Evolutionary conservation across 2,329 filamentous ascomycete genomes (phyloP).

Genomic region (Xylariales sp.): DNA sequence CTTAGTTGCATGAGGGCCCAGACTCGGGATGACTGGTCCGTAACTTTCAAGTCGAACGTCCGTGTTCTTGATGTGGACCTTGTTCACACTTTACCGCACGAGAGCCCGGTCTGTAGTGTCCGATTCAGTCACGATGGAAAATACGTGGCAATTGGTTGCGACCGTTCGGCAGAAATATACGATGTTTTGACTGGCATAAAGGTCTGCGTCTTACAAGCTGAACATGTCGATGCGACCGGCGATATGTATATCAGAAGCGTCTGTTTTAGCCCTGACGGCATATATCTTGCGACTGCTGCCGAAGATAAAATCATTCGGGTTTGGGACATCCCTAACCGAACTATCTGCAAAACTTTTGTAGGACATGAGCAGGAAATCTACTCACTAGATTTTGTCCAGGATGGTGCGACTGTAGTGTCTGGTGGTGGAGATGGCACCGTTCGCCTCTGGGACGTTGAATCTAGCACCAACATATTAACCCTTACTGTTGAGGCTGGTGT

Average conservation of each 20-base stretch:
- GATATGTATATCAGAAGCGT: slow-evolving; percentile 98
- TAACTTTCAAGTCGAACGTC: slow-evolving; percentile 93
- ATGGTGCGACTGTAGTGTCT: slow-evolving; percentile 93
- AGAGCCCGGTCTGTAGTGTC: slow-evolving; percentile 98
- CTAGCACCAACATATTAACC: slow-evolving; percentile 82
- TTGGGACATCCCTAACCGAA: slow-evolving; percentile 88
- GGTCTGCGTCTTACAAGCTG: slow-evolving; percentile 90
- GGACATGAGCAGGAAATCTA: slow-evolving; percentile 99
- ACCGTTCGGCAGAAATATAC: slow-evolving; percentile 98
- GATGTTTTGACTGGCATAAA: slow-evolving; percentile 89
- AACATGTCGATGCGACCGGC: slow-evolving; percentile 84
- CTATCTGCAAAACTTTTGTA: slow-evolving; percentile 92
- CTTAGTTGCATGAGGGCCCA: no score
- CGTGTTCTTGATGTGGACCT: slow-evolving; percentile 93
- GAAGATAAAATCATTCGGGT: slow-evolving; percentile 98
- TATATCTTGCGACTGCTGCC: slow-evolving; percentile 92
- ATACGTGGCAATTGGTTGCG: slow-evolving; percentile 96
- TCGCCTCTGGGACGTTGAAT: slow-evolving; percentile 94
- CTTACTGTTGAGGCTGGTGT: slow-evolving; percentile 96
- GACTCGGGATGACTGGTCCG: slow-evolving; percentile 92
- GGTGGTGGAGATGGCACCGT: slow-evolving; percentile 95
- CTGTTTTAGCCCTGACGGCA: slow-evolving; percentile 97
- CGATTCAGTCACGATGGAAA: slow-evolving; percentile 96
- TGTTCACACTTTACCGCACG: slow-evolving; percentile 90
- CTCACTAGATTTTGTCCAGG: slow-evolving; percentile 92